A percentile compares a stretch with the other conserved stretches of the same genome.
These are phyloP conservation scores for Geum urbanum DNA, from an alignment of 306 rosid genomes.

Conservation along the genomic window DNA sequence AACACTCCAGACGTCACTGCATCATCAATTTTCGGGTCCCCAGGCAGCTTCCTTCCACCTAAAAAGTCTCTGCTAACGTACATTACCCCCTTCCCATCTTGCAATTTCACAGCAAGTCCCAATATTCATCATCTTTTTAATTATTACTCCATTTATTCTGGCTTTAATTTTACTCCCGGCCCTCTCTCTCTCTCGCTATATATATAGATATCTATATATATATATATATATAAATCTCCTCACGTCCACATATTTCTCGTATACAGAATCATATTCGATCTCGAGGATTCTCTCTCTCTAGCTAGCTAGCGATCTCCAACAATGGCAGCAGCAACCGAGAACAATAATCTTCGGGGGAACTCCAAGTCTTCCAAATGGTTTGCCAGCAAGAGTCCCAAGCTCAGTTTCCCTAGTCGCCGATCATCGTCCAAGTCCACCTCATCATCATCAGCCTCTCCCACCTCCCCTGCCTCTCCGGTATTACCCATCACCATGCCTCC, in stretches of 20 bases:
- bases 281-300: no score
- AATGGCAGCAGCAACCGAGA: constrained; percentile 34
- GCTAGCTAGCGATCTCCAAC: no score
- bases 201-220: no score
- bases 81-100: neutral
- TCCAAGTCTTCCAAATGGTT: constrained; percentile 61
- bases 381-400: constrained; percentile 36
- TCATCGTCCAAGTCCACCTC: constrained; percentile 5
- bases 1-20: neutral
- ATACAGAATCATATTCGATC: no score
- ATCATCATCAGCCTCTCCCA: neutral
- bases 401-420: constrained; percentile 31
- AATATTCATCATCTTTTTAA: neutral
- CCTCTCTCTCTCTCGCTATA: neutral
- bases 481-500: constrained; percentile 21
- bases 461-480: constrained; percentile 35
- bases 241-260: neutral
- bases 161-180: neutral
- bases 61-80: neutral
- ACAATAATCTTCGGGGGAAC: neutral
- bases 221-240: neutral
- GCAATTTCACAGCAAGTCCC: constrained; percentile 32
- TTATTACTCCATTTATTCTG: neutral
- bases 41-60: constrained; percentile 34
- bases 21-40: constrained; percentile 15